Percentiles rank a stretch among this genome's conserved stretches.
These are phyloP conservation scores for Venturia oleaginea DNA, from an alignment of 2,329 filamentous ascomycete species.

Conservation along the genomic window DNA sequence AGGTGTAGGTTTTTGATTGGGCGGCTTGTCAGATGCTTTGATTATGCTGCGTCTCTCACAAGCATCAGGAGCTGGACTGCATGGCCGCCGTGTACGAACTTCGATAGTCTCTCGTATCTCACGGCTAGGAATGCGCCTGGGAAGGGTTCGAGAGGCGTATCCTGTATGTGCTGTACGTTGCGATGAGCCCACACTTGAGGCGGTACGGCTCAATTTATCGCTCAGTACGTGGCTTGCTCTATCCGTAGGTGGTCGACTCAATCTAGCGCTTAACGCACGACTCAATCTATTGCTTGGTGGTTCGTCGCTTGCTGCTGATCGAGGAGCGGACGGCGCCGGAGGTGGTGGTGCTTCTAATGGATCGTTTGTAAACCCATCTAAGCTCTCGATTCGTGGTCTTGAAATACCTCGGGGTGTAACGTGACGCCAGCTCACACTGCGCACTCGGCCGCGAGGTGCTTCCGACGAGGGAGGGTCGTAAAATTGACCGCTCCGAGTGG, in stretches of 20 bases:
- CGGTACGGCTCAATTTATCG: neutral
- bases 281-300: neutral
- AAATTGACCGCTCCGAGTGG: neutral
- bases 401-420: slow-evolving; percentile 1
- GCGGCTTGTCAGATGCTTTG: neutral
- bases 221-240: neutral
- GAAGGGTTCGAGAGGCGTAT: neutral
- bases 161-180: neutral
- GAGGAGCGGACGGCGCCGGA: neutral
- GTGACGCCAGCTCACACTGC: slow-evolving; percentile 7
- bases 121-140: neutral
- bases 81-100: neutral
- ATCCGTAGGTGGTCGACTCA: neutral
- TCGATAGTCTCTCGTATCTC: neutral
- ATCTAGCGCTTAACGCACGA: neutral
- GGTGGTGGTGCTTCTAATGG: neutral
- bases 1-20: neutral
- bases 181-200: neutral
- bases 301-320: neutral
- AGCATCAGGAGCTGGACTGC: neutral
- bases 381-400: neutral
- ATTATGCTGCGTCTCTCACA: neutral
- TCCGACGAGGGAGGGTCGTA: neutral
- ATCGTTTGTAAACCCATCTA: slow-evolving; percentile 1
- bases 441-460: neutral